phyloP scores from a whole-genome alignment of 495 filamentous ascomycete genomes.

The Penicillium arizonense region DNA sequence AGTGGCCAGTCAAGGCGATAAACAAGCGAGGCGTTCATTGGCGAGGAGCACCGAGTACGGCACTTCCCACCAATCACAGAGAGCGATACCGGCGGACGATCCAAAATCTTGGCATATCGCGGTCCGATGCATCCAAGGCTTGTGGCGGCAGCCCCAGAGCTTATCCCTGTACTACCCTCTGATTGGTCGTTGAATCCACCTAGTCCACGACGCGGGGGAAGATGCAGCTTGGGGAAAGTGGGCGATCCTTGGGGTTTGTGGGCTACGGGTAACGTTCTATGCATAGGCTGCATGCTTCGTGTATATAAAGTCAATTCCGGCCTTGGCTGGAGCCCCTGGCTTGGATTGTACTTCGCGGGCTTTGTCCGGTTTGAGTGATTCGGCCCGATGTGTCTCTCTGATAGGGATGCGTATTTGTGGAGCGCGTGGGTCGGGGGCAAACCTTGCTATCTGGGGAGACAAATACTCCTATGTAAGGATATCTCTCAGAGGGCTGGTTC shows the following conservation, averaged over 20 bases:
- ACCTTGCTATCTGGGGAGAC: constrained; percentile 3
- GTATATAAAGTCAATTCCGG: no score
- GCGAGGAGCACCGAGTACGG: constrained; percentile 16
- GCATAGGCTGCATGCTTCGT: background rate
- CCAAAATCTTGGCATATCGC: background rate
- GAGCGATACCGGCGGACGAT: background rate
- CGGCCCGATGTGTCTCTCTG: no score
- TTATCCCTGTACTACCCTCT: background rate
- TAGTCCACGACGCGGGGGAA: background rate
- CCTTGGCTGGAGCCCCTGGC: no score
- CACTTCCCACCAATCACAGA: constrained; percentile 10
- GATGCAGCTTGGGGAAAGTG: background rate
- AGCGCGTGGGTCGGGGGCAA: constrained; percentile 2
- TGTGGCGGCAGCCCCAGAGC: constrained; percentile 9
- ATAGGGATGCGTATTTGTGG: background rate
- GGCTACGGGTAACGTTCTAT: no score
- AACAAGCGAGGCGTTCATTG: constrained; percentile 9
- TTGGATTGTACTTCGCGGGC: background rate
- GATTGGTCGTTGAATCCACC: background rate
- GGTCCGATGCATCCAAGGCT: constrained; percentile 4
- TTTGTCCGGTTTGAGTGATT: background rate
- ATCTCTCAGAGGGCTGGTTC: background rate
- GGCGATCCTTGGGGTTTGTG: background rate
- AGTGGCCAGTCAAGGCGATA: constrained; percentile 15
- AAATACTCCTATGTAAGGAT: constrained; percentile 3